Conservation (phyloP, 331 rosid species). For the Quercus phellos region DNA sequence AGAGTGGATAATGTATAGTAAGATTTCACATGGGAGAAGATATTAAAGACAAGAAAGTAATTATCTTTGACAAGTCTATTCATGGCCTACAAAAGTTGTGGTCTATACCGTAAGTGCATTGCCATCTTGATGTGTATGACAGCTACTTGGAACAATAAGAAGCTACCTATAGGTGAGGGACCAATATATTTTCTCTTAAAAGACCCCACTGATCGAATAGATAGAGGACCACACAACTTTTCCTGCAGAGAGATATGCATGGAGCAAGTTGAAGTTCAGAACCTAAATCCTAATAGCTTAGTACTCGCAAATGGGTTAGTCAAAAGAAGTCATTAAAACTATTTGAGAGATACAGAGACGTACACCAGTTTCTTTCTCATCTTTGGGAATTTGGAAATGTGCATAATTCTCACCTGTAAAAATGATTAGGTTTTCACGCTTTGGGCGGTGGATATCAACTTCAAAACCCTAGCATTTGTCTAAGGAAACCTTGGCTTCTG, state of each 20-base stretch:
- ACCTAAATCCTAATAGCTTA: constrained; percentile 29
- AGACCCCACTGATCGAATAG: constrained; percentile 25
- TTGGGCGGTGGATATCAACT: constrained; percentile 5
- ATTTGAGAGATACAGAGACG: constrained; percentile 18
- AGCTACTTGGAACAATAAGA: constrained; percentile 38
- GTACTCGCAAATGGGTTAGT: constrained; percentile 17
- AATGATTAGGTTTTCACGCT: constrained; percentile 1
- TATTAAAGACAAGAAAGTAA: constrained; percentile 30
- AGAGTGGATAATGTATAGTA: constrained; percentile 7
- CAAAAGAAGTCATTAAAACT: constrained; percentile 6
- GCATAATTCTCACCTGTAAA: background rate
- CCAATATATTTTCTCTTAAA: constrained; percentile 36
- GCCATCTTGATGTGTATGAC: constrained; percentile 45
- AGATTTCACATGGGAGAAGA: constrained; percentile 32
- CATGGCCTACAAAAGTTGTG: constrained; percentile 58
- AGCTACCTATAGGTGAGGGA: constrained; percentile 49
- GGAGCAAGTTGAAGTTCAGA: constrained; percentile 39
- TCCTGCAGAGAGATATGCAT: constrained; percentile 75
- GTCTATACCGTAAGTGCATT: constrained; percentile 34
- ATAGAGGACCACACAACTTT: constrained; percentile 74
- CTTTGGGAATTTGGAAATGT: constrained; percentile 10
- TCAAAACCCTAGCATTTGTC: constrained; percentile 21
- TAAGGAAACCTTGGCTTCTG: background rate
- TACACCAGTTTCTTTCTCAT: constrained; percentile 28
- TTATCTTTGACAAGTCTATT: constrained; percentile 29